Evolutionary conservation across 2,329 filamentous ascomycete species (phyloP).

Genomic region (Onygenales sp.): DNA sequence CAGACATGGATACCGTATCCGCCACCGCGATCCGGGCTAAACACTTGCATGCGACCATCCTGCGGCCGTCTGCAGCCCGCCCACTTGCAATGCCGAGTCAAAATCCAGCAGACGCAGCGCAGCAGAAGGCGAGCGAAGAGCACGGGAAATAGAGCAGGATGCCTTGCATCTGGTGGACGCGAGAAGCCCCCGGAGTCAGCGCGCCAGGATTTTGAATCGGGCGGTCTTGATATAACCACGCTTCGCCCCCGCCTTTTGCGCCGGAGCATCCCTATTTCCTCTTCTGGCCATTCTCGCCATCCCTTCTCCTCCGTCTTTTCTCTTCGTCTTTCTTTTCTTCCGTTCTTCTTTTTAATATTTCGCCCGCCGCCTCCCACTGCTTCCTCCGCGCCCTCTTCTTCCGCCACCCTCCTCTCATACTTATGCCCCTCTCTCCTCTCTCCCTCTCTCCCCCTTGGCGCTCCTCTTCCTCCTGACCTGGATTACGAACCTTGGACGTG

Average conservation of each 20-base stretch:
- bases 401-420: neutral
- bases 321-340: constrained; percentile 12
- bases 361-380: constrained; percentile 8
- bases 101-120: neutral
- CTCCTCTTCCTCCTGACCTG: neutral
- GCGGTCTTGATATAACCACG: constrained; percentile 8
- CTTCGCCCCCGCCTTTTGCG: constrained; percentile 14
- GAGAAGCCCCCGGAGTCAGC: constrained; percentile 4
- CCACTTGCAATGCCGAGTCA: neutral
- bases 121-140: neutral
- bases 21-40: constrained; percentile 2
- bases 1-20: neutral
- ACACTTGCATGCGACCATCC: constrained; percentile 7
- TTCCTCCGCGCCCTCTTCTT: constrained; percentile 10
- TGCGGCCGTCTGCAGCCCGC: constrained; percentile 8
- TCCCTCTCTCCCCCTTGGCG: constrained; percentile 1
- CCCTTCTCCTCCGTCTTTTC: constrained; percentile 13
- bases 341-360: constrained; percentile 3
- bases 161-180: neutral
- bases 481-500: constrained; percentile 10
- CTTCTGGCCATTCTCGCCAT: constrained; percentile 9
- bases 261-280: constrained; percentile 8
- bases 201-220: constrained; percentile 7
- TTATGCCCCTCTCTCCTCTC: constrained; percentile 3
- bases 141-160: neutral